Percentiles rank a stretch among this genome's conserved stretches.
phyloP scores from a whole-genome alignment of 805 yeast genomes.

The Saturnispora diversa region DNA sequence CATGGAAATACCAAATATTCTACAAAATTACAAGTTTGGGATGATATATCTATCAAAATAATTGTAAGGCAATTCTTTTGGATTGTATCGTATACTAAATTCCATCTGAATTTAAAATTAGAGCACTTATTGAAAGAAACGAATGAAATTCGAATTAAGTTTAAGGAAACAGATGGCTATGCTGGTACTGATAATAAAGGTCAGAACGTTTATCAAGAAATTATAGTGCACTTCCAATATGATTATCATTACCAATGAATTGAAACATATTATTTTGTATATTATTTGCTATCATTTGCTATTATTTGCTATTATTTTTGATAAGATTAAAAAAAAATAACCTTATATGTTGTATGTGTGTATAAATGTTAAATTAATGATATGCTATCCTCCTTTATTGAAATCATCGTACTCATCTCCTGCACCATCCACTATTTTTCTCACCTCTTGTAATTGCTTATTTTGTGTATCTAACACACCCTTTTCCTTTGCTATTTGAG shows the following conservation, averaged over 20 bases:
- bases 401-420: constrained; percentile 38
- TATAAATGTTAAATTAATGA: no score
- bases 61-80: not conserved
- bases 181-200: not conserved
- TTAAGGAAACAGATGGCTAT: constrained; percentile 3
- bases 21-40: not conserved
- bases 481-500: constrained; percentile 1
- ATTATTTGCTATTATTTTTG: no score
- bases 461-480: constrained; percentile 13
- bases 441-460: constrained; percentile 29
- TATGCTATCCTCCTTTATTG: constrained; percentile 50
- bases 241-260: no score
- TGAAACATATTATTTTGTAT: no score
- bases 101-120: not conserved
- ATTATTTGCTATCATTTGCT: no score
- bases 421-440: constrained; percentile 42
- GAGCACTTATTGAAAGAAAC: not conserved
- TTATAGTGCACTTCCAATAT: no score
- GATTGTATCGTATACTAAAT: not conserved
- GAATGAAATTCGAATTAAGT: not conserved
- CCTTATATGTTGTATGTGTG: no score
- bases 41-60: not conserved
- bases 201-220: not conserved
- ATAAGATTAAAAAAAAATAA: no score
- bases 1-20: not conserved